These are phyloP conservation scores for Coemansia brasiliensis DNA, from an alignment of 192 early-diverging fungal species.

Conservation along the genomic window DNA sequence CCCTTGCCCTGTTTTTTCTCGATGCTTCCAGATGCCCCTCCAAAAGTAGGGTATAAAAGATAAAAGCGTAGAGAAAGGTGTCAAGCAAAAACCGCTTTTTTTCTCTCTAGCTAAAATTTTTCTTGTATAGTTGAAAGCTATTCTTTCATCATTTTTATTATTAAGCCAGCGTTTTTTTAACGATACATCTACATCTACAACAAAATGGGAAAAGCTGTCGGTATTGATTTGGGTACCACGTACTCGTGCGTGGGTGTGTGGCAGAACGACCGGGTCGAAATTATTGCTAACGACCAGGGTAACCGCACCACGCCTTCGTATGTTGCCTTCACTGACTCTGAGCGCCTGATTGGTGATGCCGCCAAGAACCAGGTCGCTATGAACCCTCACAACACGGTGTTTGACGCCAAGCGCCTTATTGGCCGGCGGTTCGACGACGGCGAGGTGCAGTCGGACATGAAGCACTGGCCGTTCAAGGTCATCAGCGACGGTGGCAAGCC, in stretches of 20 bases:
- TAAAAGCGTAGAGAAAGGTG: not conserved
- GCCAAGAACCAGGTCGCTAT: constrained; percentile 99
- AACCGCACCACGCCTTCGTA: constrained; percentile 98
- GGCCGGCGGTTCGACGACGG: constrained; percentile 88
- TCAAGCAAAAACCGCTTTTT: not conserved
- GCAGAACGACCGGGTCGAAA: constrained; percentile 84
- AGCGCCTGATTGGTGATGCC: constrained; percentile 98
- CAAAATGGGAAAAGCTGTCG: constrained; percentile 57
- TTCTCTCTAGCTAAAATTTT: constrained; percentile 4
- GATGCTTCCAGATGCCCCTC: constrained; percentile 10
- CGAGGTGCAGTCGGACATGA: constrained; percentile 99
- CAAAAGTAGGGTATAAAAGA: constrained; percentile 5
- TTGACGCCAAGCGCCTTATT: constrained; percentile 98
- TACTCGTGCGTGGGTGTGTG: constrained; percentile 66
- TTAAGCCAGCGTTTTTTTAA: constrained; percentile 6
- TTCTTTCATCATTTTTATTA: constrained; percentile 10
- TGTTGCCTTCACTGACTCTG: constrained; percentile 93
- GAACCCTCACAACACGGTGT: constrained; percentile 98
- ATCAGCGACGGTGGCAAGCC: constrained; percentile 87
- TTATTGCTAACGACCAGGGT: constrained; percentile 99
- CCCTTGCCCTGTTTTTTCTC: constrained; percentile 9
- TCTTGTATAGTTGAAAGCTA: constrained; percentile 9
- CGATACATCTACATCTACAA: constrained; percentile 8
- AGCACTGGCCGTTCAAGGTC: constrained; percentile 99
- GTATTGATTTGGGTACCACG: constrained; percentile 65